Evolutionary conservation across 345 rosid species (phyloP).

Genomic region (Pugionium dolabratum): DNA sequence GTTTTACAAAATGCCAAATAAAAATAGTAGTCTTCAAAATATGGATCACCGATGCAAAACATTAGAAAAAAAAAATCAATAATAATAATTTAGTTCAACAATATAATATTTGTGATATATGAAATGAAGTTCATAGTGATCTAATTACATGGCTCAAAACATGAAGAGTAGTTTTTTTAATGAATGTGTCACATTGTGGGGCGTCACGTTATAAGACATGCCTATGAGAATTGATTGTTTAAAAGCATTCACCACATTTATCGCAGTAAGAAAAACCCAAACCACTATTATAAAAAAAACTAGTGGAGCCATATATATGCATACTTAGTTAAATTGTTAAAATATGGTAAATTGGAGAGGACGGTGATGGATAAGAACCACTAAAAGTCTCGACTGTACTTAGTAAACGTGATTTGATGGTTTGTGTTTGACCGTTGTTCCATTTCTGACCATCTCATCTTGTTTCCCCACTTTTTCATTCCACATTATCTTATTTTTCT

Average conservation of each 20-base stretch:
- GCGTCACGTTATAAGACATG: background rate
- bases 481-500: background rate
- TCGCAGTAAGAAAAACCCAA: background rate
- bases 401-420: conserved; percentile 43
- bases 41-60: background rate
- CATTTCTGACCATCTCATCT: conserved; percentile 33
- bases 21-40: conserved; percentile 5
- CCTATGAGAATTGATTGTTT: background rate
- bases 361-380: conserved; percentile 32
- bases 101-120: background rate
- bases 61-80: background rate
- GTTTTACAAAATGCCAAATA: background rate
- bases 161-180: background rate
- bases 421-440: conserved; percentile 40
- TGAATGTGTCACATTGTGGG: background rate
- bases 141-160: background rate
- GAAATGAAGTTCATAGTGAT: background rate
- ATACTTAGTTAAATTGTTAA: background rate
- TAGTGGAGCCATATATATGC: too few species aligned
- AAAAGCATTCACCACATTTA: conserved; percentile 5
- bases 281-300: background rate
- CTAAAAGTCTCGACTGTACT: conserved; percentile 24
- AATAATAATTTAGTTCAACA: background rate
- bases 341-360: conserved; percentile 28
- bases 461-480: conserved; percentile 10